These are phyloP conservation scores for Zygnema circumcarinatum DNA, from an alignment of 139 green algal genomes.

Conservation along the genomic window DNA sequence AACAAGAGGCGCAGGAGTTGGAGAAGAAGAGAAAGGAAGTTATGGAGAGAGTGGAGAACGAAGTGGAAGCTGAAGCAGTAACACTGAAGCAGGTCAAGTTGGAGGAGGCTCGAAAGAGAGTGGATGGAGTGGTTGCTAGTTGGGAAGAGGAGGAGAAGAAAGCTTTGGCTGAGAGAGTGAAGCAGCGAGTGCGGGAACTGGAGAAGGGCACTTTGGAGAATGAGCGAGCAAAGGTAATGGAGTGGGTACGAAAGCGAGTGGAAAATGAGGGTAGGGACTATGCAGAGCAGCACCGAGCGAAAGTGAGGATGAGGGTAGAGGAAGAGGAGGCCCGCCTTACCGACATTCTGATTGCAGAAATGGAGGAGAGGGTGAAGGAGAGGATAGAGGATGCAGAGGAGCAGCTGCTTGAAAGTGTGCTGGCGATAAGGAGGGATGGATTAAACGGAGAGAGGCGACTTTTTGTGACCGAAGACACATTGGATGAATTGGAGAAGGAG, in stretches of 20 bases:
- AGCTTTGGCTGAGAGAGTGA: background rate
- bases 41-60: background rate
- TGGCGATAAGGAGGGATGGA: background rate
- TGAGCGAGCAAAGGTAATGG: constrained; percentile 10
- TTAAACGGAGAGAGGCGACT: background rate
- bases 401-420: background rate
- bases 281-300: background rate
- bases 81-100: background rate
- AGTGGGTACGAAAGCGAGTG: background rate
- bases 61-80: background rate
- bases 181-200: background rate
- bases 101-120: background rate
- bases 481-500: background rate
- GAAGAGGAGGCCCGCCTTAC: background rate
- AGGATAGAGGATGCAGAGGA: background rate
- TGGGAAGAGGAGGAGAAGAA: background rate
- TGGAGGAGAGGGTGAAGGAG: constrained; percentile 4
- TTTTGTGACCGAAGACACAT: background rate
- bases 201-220: background rate
- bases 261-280: background rate
- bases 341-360: background rate
- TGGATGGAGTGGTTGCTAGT: background rate
- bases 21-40: background rate
- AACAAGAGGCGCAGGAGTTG: constrained; percentile 9
- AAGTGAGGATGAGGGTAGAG: background rate